These are phyloP conservation scores for Ormosia semicastrata DNA, from an alignment of 306 rosid species.

Conservation along the genomic window DNA sequence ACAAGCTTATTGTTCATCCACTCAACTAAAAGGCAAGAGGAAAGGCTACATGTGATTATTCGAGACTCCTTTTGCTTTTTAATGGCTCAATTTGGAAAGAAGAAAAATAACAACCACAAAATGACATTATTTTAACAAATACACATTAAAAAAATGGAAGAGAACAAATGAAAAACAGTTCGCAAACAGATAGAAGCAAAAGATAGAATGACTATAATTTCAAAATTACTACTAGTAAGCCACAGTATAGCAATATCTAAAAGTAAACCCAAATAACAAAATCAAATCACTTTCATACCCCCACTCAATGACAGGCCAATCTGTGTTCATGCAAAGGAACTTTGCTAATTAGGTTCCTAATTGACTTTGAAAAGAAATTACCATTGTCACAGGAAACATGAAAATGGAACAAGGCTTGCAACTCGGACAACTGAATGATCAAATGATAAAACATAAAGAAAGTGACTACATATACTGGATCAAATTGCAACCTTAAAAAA, in stretches of 20 bases:
- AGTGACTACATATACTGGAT: conserved; percentile 32
- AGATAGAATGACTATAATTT: neutral
- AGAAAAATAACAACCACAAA: neutral
- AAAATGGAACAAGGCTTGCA: conserved; percentile 48
- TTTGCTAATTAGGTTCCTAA: conserved; percentile 6
- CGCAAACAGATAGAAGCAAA: neutral
- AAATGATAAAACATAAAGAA: conserved; percentile 40
- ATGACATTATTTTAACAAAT: neutral
- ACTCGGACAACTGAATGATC: conserved; percentile 44
- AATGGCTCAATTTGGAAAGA: neutral
- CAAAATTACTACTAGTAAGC: neutral
- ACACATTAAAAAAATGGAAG: neutral
- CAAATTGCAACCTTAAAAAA: conserved; percentile 33
- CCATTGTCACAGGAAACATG: conserved; percentile 41
- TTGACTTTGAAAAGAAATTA: conserved; percentile 44
- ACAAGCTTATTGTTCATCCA: neutral
- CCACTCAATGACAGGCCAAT: neutral
- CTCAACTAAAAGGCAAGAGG: neutral
- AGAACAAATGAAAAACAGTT: neutral
- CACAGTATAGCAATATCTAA: neutral
- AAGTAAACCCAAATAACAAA: neutral
- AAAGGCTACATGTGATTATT: neutral
- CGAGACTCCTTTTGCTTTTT: neutral
- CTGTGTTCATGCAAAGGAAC: neutral
- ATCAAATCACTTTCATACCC: neutral